These are phyloP conservation scores for Tephrocybe sp. DNA, from an alignment of 768 basidiomycete genomes.

Conservation along the genomic window DNA sequence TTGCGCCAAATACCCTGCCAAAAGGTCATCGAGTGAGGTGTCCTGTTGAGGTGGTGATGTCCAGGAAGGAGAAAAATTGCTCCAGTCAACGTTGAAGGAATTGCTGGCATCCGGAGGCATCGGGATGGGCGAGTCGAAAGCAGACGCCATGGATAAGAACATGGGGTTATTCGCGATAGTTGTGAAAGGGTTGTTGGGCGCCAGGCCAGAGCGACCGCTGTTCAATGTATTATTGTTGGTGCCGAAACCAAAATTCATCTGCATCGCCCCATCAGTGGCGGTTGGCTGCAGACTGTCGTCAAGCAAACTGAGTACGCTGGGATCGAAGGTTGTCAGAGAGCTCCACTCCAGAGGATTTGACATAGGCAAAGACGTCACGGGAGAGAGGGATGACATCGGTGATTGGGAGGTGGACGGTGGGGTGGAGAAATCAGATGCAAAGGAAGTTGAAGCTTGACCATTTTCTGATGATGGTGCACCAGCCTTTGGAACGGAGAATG, in stretches of 20 bases:
- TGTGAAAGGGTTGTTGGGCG: constrained; percentile 56
- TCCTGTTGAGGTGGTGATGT: constrained; percentile 36
- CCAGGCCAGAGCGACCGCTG: constrained; percentile 33
- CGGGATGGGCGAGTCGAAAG: constrained; percentile 44
- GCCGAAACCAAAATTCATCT: constrained; percentile 59
- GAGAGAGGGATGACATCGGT: constrained; percentile 16
- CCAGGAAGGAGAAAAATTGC: constrained; percentile 44
- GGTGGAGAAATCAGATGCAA: constrained; percentile 26
- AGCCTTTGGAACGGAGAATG: constrained; percentile 67
- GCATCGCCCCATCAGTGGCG: constrained; percentile 56
- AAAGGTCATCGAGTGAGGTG: constrained; percentile 45
- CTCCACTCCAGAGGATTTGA: constrained; percentile 59
- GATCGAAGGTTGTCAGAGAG: constrained; percentile 69
- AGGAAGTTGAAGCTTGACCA: constrained; percentile 20
- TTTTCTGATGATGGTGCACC: constrained; percentile 16
- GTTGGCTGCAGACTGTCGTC: constrained; percentile 59
- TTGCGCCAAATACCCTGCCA: constrained; percentile 34
- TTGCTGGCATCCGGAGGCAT: constrained; percentile 21
- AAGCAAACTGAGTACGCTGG: constrained; percentile 58
- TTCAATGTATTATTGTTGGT: constrained; percentile 24
- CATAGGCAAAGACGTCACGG: constrained; percentile 26
- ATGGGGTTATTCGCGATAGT: constrained; percentile 82
- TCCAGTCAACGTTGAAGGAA: constrained; percentile 47
- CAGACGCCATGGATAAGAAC: constrained; percentile 78
- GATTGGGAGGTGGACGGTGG: constrained; percentile 15